Percentiles rank a stretch among this genome's conserved stretches.
Evolutionary conservation across 352 stramenopile genomes (phyloP).

Genomic region (Plasmopara viticola): DNA sequence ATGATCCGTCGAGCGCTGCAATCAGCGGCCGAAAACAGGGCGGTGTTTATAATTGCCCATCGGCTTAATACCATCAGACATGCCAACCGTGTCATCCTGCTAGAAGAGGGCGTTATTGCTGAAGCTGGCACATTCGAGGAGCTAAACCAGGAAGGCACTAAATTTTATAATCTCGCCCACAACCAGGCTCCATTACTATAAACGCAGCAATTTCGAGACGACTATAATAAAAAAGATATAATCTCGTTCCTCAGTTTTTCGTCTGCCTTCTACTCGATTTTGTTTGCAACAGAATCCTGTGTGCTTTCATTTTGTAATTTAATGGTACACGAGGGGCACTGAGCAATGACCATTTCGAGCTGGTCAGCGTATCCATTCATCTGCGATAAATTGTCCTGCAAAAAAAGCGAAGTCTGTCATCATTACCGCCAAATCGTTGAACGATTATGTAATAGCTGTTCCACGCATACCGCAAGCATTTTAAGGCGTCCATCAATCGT

Average conservation of each 20-base stretch:
- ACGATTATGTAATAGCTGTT: background rate
- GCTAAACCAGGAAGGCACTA: slow-evolving; percentile 67
- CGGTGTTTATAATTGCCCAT: slow-evolving; percentile 82
- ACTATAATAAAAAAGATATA: slow-evolving; percentile 22
- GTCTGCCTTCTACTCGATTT: slow-evolving; percentile 14
- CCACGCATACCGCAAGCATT: slow-evolving; percentile 46
- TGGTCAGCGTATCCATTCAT: slow-evolving; percentile 80
- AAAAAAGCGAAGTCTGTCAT: slow-evolving; percentile 1
- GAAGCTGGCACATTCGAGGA: slow-evolving; percentile 75
- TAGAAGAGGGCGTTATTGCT: slow-evolving; percentile 73
- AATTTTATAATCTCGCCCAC: slow-evolving; percentile 71
- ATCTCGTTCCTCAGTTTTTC: slow-evolving; percentile 5
- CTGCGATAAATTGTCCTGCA: slow-evolving; percentile 65
- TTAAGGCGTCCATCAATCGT: slow-evolving; percentile 40
- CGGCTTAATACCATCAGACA: slow-evolving; percentile 83
- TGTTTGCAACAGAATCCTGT: slow-evolving; percentile 31
- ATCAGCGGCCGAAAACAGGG: slow-evolving; percentile 55
- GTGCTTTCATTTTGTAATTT: slow-evolving; percentile 69
- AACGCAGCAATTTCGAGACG: slow-evolving; percentile 2
- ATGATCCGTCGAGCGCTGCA: slow-evolving; percentile 64
- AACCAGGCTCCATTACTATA: slow-evolving; percentile 57
- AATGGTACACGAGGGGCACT: slow-evolving; percentile 58
- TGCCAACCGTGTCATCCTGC: slow-evolving; percentile 73
- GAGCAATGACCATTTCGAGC: slow-evolving; percentile 63
- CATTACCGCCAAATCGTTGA: background rate